These are phyloP conservation scores for Suillus fuscotomentosus DNA, from an alignment of 768 basidiomycete species.

Conservation along the genomic window DNA sequence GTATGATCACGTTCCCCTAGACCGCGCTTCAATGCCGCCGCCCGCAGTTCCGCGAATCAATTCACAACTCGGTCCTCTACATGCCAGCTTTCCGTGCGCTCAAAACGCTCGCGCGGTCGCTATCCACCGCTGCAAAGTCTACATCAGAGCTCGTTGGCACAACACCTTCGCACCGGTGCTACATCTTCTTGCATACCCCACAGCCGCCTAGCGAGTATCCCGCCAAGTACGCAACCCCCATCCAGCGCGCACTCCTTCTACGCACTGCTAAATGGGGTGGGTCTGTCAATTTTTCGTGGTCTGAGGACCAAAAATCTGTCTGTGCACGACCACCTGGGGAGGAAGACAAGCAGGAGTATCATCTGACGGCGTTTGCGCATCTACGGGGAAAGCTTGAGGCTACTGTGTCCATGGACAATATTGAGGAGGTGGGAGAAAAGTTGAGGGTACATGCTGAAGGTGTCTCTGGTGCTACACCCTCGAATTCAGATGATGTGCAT, in stretches of 20 bases:
- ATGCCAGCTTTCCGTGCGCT: constrained; percentile 2
- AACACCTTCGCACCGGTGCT: constrained; percentile 48
- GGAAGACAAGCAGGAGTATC: constrained; percentile 22
- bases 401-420: constrained; percentile 44
- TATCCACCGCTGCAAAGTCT: background rate
- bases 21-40: background rate
- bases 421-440: constrained; percentile 43
- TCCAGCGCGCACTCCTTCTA: constrained; percentile 51
- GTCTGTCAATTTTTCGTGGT: constrained; percentile 62
- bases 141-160: constrained; percentile 44
- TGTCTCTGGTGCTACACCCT: background rate
- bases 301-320: constrained; percentile 25
- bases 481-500: constrained; percentile 28
- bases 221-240: constrained; percentile 41
- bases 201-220: constrained; percentile 51
- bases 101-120: background rate
- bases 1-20: background rate
- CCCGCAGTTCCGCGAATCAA: background rate
- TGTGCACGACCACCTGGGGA: constrained; percentile 15
- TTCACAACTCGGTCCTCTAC: background rate
- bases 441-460: constrained; percentile 32
- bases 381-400: constrained; percentile 47
- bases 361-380: constrained; percentile 53
- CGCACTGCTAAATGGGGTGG: constrained; percentile 48
- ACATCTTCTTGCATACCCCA: constrained; percentile 54